Base-by-base conservation (phyloP, 768 basidiomycete species). In the Coprinopsis cinerea region DNA sequence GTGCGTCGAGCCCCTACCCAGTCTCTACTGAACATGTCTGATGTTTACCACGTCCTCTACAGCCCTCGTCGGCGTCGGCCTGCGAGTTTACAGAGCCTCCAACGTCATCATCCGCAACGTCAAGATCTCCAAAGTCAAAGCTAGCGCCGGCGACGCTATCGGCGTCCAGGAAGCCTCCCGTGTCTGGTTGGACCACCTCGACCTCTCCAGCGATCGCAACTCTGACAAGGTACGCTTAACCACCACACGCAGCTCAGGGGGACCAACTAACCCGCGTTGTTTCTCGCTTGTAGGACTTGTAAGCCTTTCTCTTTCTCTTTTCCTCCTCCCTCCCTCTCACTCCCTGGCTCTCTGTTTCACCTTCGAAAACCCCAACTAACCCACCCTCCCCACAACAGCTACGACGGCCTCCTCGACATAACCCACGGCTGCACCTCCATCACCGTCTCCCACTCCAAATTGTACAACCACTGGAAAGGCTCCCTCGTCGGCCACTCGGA, bases 61-160 rank as follows among this genome's bases (percentile, higher is more conserved):
- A 75, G 73, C 69, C 20, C 71, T 76, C 45, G 60, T 61, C 36
- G 74, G 74, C 39, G 65, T 76, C 53, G 75, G 75, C 1, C 64
- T 76, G 26, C 73, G 74, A 40, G 73, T 75, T 27, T 51, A 73
- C 43, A 56, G 69, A 37, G 67, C 65, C 35, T 58, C 50, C 30
- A 76, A 76, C 49, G 74, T 76, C 46, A 76, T 76, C 59, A 69
- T 76, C 53, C 68, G 75, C 26, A 76, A 76, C 54, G 60, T 76
- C 58, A 75, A 73, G 55, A 70, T 76, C 45, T 69, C 71, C 25
- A 76, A 75, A 58, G 75, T 76, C 24, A 59, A 75, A 1, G 74
- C 74, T 22, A 55, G 51, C 1, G 68, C 67, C 44, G 75, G 75
- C 27, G 75, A 76, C 58, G 72, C 72, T 25, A 64, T 76, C 28